Evolutionary conservation across 371 early-diverging fungal genomes (phyloP), one percentile per base, ranked within the genome.

Genomic region (Mortierella sp.): DNA sequence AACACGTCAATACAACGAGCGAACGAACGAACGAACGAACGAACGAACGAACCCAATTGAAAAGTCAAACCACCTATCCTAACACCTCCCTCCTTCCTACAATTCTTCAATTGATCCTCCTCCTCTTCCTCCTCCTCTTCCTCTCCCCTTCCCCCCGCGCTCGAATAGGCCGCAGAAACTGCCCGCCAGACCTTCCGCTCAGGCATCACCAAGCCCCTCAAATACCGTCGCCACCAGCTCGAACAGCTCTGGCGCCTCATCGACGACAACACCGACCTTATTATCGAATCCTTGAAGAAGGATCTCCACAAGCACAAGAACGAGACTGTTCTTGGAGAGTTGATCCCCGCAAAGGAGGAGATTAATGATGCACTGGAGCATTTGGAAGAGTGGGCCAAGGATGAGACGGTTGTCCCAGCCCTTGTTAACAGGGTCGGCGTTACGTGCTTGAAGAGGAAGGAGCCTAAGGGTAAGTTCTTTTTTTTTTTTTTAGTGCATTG

Each of bases 221-320:
- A 76, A 24, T 94, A 88, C 88, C 93, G 97, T 77, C 93, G 93
- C 72, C 82, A 88, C 46, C 96, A 97, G 81, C 90, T 97, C 44
- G 90, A 92, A 49, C 91, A 89, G 38, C 80, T 97, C 5, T 92
- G 93, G 83, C 78, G 88, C 16, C 81, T 96, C 49, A 46, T 96
- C 51, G 88, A 90, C 41, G 94, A 96, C 44, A 94, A 97, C 84
- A 90, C 93, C 81, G 91, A 91, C 7, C 83, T 78, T 11, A 58
- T 97, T 58, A 74, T 78, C 51, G 92, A 92, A 2, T 96, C 96
- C 38, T 74, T 96, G 54, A 72, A 82, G 80, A 86, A 90, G 75
- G 98, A 97, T 88, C 81, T 96, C 89, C 88, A 83, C 80, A 93
- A 93, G 81, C 89, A 91, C 76, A 93, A 93, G 77, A 83, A 89